Evolutionary conservation across 306 rosid genomes (phyloP), one percentile per base, ranked within the genome.

Genomic region (Prunus mume): DNA sequence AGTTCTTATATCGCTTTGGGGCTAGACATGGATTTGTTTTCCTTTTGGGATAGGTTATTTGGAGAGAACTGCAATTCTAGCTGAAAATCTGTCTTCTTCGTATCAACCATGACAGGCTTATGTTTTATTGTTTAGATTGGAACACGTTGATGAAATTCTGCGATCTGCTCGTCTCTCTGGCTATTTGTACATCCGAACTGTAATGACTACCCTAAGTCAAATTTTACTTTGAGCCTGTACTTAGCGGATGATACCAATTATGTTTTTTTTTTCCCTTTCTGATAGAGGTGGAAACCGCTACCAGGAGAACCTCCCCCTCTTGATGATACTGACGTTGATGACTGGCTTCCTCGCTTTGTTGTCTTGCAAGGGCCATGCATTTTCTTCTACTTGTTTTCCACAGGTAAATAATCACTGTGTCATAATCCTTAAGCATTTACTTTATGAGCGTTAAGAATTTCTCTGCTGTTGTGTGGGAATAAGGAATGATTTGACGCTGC

Each of bases 281-380:
- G 24, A 51, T 50, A 94, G 97, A 89, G 97, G 68, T 95, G 97
- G 96, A 77, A 87, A 30, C 85, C 88, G 52, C 86, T 95, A 62
- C 97, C 96, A 5, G 97, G 96, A 73, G 97, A 95, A 86, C 88
- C 96, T 79, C 91, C 88, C 61, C 92, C 96, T 4, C 76, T 92
- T 56, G 97, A 95, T 83, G 97, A 92, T 65, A 71, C 78, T 25
- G 95, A 92, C 0, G 76, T 92, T 73, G 95, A 94, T 79, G 97
- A 92, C 73, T 92, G 97, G 98, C 88, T 90, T 81, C 96, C 97
- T 22, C 98, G 98, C 72, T 94, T 94, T 72, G 76, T 84, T 70
- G 95, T 94, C 82, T 89, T 94, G 52, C 95, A 92, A 13, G 96
- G 98, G 24, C 71, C 75, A 17, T 92, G 97, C 66, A 71, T 94